phyloP scores from a whole-genome alignment of 352 stramenopile species.

The Globisporangium carolinianum region DNA sequence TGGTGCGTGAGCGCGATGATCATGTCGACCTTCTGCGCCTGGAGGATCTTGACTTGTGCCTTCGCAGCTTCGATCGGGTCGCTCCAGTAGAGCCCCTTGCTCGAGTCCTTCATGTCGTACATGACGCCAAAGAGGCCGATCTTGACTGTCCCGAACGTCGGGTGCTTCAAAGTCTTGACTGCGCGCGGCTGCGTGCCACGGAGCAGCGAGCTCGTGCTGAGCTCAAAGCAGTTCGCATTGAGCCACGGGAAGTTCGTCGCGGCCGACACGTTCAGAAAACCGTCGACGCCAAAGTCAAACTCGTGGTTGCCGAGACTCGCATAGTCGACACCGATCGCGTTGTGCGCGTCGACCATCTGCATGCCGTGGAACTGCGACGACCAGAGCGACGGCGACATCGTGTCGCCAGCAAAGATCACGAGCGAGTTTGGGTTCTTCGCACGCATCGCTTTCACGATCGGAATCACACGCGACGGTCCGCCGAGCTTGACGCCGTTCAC shows the following conservation, averaged over 20 bases:
- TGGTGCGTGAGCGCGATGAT: conserved; percentile 74
- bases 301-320: conserved; percentile 73
- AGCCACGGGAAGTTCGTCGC: conserved; percentile 57
- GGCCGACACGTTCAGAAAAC: conserved; percentile 56
- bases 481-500: conserved; percentile 54
- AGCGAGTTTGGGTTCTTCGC: conserved; percentile 49
- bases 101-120: conserved; percentile 69
- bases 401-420: conserved; percentile 70
- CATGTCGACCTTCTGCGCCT: conserved; percentile 43
- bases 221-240: conserved; percentile 67
- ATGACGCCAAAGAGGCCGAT: conserved; percentile 72
- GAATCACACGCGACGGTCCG: conserved; percentile 58
- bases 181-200: conserved; percentile 37
- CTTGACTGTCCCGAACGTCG: conserved; percentile 33
- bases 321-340: conserved; percentile 66
- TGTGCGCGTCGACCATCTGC: conserved; percentile 75
- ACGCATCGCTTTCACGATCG: conserved; percentile 44
- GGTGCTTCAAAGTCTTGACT: conserved; percentile 37
- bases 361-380: conserved; percentile 74
- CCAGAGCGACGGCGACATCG: conserved; percentile 72
- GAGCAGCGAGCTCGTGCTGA: conserved; percentile 28
- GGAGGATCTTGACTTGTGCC: conserved; percentile 34
- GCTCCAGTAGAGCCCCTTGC: conserved; percentile 57
- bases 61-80: conserved; percentile 53
- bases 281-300: conserved; percentile 71